Conservation (phyloP, 495 filamentous ascomycete genomes). For the Hypomontagnella monticulosa region DNA sequence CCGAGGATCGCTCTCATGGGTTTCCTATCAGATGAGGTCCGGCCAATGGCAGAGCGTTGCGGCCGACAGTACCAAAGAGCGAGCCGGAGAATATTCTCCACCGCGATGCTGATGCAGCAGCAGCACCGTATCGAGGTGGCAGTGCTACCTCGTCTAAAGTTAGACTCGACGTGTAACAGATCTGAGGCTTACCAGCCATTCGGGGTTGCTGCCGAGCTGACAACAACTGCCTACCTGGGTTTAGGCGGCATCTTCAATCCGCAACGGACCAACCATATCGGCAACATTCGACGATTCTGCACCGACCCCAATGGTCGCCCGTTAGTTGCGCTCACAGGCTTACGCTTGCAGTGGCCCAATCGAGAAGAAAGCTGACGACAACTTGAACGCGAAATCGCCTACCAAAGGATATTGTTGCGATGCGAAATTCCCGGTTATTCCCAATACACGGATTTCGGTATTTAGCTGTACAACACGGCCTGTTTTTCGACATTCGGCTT, state of each 20-base stretch:
- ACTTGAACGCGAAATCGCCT: not conserved
- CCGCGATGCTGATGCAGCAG: slow-evolving; percentile 5
- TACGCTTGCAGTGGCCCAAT: slow-evolving; percentile 9
- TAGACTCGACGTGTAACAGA: slow-evolving; percentile 21
- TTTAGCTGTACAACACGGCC: not conserved
- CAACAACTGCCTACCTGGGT: slow-evolving; percentile 13
- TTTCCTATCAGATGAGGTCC: not conserved
- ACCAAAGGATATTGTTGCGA: not conserved
- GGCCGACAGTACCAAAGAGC: no score
- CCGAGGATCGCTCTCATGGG: slow-evolving; percentile 13
- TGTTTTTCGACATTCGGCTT: not conserved
- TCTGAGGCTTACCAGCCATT: slow-evolving; percentile 28
- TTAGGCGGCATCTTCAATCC: slow-evolving; percentile 1
- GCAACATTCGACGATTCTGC: slow-evolving; percentile 13
- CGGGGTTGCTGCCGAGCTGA: slow-evolving; percentile 21
- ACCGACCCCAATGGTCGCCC: slow-evolving; percentile 16
- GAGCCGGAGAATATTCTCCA: slow-evolving; percentile 2
- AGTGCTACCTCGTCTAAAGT: slow-evolving; percentile 27
- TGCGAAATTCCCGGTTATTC: not conserved
- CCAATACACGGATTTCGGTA: not conserved
- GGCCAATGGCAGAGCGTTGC: not conserved
- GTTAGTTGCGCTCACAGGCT: no score
- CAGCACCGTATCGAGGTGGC: slow-evolving; percentile 13
- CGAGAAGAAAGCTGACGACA: slow-evolving; percentile 1
- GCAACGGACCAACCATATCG: not conserved